Percentiles rank a stretch among this genome's conserved stretches.
Evolutionary conservation across 306 rosid genomes (phyloP).

Genomic region (Gillenia trifoliata): DNA sequence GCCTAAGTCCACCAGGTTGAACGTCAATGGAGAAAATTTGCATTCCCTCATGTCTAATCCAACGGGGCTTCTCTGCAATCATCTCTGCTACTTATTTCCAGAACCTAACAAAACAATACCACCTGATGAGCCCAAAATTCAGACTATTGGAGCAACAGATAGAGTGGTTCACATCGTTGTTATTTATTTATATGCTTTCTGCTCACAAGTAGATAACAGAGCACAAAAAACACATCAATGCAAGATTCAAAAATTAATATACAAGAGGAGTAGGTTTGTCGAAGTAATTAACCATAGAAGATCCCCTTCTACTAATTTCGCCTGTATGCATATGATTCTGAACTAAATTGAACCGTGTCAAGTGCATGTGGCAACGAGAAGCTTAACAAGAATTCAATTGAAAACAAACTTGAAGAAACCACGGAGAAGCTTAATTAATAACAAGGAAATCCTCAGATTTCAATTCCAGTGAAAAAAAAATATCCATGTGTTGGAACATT

Average conservation of each 20-base stretch:
- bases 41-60: conserved; percentile 97
- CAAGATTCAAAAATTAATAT: background rate
- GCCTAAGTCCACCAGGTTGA: conserved; percentile 89
- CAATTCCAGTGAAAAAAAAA: background rate
- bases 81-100: conserved; percentile 29
- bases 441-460: background rate
- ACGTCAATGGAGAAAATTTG: conserved; percentile 97
- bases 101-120: background rate
- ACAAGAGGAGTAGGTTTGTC: background rate
- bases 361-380: background rate
- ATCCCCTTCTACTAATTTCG: background rate
- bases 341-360: background rate
- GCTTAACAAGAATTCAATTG: background rate
- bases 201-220: background rate
- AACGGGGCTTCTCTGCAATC: conserved; percentile 94
- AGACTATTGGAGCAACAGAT: background rate
- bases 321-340: background rate
- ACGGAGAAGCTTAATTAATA: background rate
- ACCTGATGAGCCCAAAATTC: conserved; percentile 9
- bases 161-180: background rate
- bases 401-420: background rate
- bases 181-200: background rate
- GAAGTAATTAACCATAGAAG: background rate
- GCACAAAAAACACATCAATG: background rate
- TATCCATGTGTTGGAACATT: background rate